These are phyloP conservation scores for Geotrichum australiense DNA, from an alignment of 1,139 yeast species.

Conservation along the genomic window DNA sequence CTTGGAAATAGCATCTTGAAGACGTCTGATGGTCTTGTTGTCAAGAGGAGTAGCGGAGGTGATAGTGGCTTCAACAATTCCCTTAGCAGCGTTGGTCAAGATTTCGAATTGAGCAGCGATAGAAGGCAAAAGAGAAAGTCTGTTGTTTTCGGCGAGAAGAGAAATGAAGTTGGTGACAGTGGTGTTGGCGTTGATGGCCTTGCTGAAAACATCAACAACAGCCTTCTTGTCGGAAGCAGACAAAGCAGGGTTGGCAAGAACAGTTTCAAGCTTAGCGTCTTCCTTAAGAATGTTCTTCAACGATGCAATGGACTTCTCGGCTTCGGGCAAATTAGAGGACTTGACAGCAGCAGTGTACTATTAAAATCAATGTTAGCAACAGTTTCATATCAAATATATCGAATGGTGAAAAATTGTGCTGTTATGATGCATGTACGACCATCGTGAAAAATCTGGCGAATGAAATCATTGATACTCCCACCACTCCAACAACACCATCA, in stretches of 20 bases:
- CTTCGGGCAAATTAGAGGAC: conserved; percentile 66
- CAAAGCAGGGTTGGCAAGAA: conserved; percentile 79
- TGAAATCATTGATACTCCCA: conserved; percentile 7
- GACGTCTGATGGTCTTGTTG: conserved; percentile 67
- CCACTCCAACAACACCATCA: not conserved
- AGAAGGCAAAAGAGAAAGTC: conserved; percentile 62
- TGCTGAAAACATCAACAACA: conserved; percentile 55
- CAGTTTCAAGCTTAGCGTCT: conserved; percentile 57
- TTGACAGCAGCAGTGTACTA: conserved; percentile 80
- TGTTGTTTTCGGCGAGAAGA: conserved; percentile 92
- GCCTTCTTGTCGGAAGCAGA: conserved; percentile 64
- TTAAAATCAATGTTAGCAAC: conserved; percentile 1
- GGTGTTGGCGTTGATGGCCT: conserved; percentile 56
- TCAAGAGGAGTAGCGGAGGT: conserved; percentile 85
- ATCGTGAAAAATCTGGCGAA: conserved; percentile 15
- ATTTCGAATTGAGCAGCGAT: conserved; percentile 67
- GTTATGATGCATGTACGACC: no score
- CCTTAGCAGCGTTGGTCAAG: conserved; percentile 83
- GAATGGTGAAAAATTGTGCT: not conserved
- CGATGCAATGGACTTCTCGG: conserved; percentile 59
- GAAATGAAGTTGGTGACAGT: conserved; percentile 72
- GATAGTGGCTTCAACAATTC: conserved; percentile 88
- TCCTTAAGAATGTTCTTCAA: conserved; percentile 49
- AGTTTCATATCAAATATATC: not conserved
- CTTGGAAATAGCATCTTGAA: conserved; percentile 70